These are phyloP conservation scores for Mycogone perniciosa DNA, from an alignment of 2,329 filamentous ascomycete species.

Conservation along the genomic window DNA sequence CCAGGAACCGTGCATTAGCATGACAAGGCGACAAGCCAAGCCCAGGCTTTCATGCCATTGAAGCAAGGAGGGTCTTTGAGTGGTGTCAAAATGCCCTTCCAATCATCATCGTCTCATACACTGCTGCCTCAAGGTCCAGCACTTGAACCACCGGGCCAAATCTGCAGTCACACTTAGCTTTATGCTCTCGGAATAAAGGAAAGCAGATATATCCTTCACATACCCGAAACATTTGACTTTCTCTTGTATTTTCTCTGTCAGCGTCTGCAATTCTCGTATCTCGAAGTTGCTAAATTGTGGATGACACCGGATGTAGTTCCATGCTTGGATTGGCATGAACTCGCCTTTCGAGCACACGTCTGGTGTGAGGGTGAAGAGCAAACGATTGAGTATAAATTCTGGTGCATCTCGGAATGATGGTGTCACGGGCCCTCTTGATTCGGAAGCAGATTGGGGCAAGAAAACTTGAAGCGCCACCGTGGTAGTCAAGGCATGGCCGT, in stretches of 20 bases:
- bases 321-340: conserved; percentile 34
- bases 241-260: conserved; percentile 24
- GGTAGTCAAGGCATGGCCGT: conserved; percentile 23
- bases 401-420: conserved; percentile 15
- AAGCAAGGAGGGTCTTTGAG: background rate
- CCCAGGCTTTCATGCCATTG: too few relatives aligned
- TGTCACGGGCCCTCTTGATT: conserved; percentile 5
- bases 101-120: background rate
- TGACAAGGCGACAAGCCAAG: too few relatives aligned
- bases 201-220: background rate
- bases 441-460: background rate
- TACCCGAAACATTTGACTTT: conserved; percentile 33
- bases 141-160: conserved; percentile 6
- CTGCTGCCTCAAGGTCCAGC: background rate
- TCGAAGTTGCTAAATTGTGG: conserved; percentile 27
- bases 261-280: conserved; percentile 18
- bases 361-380: conserved; percentile 19
- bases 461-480: conserved; percentile 16
- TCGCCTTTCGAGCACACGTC: conserved; percentile 26
- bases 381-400: conserved; percentile 16
- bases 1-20: too few relatives aligned
- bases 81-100: background rate
- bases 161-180: background rate
- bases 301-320: conserved; percentile 28
- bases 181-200: background rate